Base-by-base conservation (phyloP, 495 filamentous ascomycete genomes). In the Aspergillus ostianus region DNA sequence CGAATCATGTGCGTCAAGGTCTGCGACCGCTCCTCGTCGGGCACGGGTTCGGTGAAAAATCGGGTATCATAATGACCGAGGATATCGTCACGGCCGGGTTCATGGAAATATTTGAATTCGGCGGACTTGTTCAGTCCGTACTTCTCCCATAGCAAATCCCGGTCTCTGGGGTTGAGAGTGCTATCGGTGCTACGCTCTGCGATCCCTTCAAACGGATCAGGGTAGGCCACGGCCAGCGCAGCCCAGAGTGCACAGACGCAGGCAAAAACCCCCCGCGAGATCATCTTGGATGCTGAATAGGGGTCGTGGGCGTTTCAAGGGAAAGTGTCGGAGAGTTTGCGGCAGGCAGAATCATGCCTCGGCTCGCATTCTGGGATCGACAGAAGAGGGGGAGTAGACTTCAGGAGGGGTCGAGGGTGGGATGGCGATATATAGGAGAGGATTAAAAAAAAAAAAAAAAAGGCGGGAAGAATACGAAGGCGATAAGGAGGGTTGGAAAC, bases 11-110 rank as follows among this genome's bases (percentile, higher is more conserved):
- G 79, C 7, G 80, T 80, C 55, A 93, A 80, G 15, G 83, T 84
- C 29, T 84, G 77, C 21, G 80, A 77, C 67, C 88, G 85, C 50
- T 86, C 78, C 57, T 81, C 82, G 66, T 92, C 88, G 36, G 80
- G 70, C 18, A 93, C 81, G 2, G 72, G 64, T 18, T 76, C 76
- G 17, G 74, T 77, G 74, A 87, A 92, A 75, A 81, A 92, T 62
- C 90, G 85, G 18, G 64, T 66, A 70, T 93, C 90, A 70, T 93
- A 93, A 75, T 92, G 90, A 23, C 82, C 80, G 6, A 87, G 77
- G 45, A 80, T 77, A 41, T 82, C 69, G 55, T 75, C 75, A 36
- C 64, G 70, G 53, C 89, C 87, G 0, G 86, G 81, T 64, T 90
- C 87, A 19, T 78, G 72, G 57, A 82, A 80, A 64, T 80, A 80